Evolutionary conservation across 1,284 basidiomycete genomes (phyloP).

Genomic region (Boletus calvinii): DNA sequence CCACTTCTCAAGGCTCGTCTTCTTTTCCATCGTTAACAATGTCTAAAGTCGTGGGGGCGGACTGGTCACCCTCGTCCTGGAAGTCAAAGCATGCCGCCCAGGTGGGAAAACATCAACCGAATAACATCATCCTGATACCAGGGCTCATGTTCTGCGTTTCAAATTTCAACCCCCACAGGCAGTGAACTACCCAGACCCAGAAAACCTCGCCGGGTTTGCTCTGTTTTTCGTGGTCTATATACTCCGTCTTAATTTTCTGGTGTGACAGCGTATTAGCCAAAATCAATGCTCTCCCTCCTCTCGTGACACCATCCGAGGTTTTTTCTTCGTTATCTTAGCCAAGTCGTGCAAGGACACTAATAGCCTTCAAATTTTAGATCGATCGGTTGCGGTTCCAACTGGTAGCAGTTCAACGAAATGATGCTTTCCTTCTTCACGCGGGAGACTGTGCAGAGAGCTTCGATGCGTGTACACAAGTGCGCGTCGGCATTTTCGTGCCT

Average conservation of each 20-base stretch:
- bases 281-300: slow-evolving; percentile 75
- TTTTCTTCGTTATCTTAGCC: slow-evolving; percentile 19
- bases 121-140: slow-evolving; percentile 4
- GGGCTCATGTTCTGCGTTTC: slow-evolving; percentile 13
- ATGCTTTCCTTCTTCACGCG: slow-evolving; percentile 94
- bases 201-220: slow-evolving; percentile 34
- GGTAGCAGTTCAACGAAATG: slow-evolving; percentile 76
- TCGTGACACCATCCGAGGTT: slow-evolving; percentile 89
- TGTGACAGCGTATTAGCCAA: slow-evolving; percentile 68
- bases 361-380: slow-evolving; percentile 52
- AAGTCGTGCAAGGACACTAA: slow-evolving; percentile 11
- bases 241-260: background rate
- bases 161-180: slow-evolving; percentile 23
- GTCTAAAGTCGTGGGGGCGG: slow-evolving; percentile 4
- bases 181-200: slow-evolving; percentile 39
- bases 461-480: slow-evolving; percentile 83
- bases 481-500: background rate
- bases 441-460: slow-evolving; percentile 98
- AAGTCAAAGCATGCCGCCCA: slow-evolving; percentile 50
- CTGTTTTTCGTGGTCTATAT: background rate
- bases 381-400: slow-evolving; percentile 84
- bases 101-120: slow-evolving; percentile 30
- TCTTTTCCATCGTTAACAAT: slow-evolving; percentile 6
- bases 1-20: background rate
- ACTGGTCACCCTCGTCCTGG: slow-evolving; percentile 57